Evolutionary conservation across 192 early-diverging fungal genomes (phyloP), one percentile per base, ranked within the genome.

Genomic region (Umbelopsis ramanniana): DNA sequence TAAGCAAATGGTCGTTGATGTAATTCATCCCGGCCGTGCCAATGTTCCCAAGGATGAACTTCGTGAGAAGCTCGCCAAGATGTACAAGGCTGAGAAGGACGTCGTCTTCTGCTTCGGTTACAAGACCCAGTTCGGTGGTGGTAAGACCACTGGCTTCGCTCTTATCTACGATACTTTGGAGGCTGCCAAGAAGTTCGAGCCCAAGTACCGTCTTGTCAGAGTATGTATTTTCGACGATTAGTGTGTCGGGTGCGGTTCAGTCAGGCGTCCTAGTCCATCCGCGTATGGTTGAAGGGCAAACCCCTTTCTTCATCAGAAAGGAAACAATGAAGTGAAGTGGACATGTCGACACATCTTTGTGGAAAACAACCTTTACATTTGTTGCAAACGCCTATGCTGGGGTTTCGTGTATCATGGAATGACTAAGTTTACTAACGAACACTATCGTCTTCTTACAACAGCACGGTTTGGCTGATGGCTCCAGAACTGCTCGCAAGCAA

Each of bases 181-280:
- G 72, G 82, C 94, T 72, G 92, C 91, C 81, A 97, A 96, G 93
- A 97, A 97, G 91, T 94, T 98, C 80, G 97, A 99, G 90, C 97
- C 97, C 82, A 99, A 98, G 90, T 94, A 93, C 92, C 90, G 97
- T 77, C 90, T 96, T 72, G 88, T 91, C 57, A 86, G 96, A 86
- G 92, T 83, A 77, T 67, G 75, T 83, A 74, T 52, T 17, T 35
- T 63, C 21, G 21, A 26, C 6, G 22, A 6, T 26, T 54, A 9
- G 15, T n/a, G 33, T 7, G 52, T 14, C 12, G 22, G 3, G 6
- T 29, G 6, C 0, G 15, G 12, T 57, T 8, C 2, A 29, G n/a
- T n/a, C 23, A 17, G 46, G 46, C 17, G 46, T 15, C 5, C 2
- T 46, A 46, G 46, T 29, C 29, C 29, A 29, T 29, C 29, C 29